These are phyloP conservation scores for Gastrodia elata DNA, from an alignment of 106 monocot genomes.

Conservation along the genomic window DNA sequence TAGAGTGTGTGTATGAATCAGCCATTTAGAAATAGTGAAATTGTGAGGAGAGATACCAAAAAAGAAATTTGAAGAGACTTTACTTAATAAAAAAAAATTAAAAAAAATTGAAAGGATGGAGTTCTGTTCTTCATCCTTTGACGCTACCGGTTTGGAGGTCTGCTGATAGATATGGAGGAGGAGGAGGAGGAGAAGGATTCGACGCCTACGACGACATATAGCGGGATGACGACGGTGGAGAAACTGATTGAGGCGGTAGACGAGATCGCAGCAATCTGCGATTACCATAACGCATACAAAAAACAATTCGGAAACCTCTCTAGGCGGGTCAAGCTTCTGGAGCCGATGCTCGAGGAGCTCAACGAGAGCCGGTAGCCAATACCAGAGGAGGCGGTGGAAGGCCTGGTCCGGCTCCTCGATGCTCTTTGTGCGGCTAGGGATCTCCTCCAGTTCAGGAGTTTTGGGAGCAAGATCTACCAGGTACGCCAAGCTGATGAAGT, in stretches of 20 bases:
- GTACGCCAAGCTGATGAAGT: conserved; percentile 17
- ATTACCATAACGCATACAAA: conserved; percentile 39
- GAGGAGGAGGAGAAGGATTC: not conserved
- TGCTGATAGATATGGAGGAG: not conserved
- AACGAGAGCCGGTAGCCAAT: conserved; percentile 20
- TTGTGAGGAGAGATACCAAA: too few relatives aligned
- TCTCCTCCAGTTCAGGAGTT: conserved; percentile 61
- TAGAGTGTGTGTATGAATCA: too few relatives aligned
- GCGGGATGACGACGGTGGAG: conserved; percentile 10
- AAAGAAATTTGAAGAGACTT: too few relatives aligned
- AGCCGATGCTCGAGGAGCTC: conserved; percentile 47
- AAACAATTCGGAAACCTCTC: conserved; percentile 37
- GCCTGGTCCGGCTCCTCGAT: conserved; percentile 32
- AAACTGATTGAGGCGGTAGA: conserved; percentile 20
- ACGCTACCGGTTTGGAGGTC: not conserved
- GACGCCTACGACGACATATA: not conserved
- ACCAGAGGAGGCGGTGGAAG: conserved; percentile 15
- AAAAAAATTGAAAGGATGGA: too few relatives aligned
- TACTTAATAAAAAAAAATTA: too few relatives aligned
- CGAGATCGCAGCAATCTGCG: conserved; percentile 28
- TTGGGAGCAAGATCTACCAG: conserved; percentile 88
- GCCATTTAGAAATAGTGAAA: too few relatives aligned
- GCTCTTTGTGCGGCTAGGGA: conserved; percentile 53
- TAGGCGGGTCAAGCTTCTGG: conserved; percentile 49
- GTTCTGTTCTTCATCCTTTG: not conserved